These are phyloP conservation scores for Pyrenophora seminiperda DNA, from an alignment of 2,329 filamentous ascomycete genomes.

Conservation along the genomic window DNA sequence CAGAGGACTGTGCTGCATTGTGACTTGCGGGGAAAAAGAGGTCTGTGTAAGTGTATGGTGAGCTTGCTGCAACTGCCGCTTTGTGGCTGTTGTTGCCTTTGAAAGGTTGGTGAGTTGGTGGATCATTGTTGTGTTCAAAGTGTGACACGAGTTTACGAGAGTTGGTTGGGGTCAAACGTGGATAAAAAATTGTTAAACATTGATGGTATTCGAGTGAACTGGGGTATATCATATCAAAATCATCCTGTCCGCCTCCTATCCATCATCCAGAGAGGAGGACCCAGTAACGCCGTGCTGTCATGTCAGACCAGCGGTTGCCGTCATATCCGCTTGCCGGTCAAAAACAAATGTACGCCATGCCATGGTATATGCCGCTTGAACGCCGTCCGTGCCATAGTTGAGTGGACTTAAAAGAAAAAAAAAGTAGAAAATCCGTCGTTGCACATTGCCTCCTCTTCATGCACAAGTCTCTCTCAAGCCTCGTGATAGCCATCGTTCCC, in stretches of 20 bases:
- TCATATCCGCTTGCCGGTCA: slow-evolving; percentile 1
- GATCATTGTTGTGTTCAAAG: no score
- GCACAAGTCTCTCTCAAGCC: slow-evolving; percentile 33
- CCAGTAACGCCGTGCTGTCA: slow-evolving; percentile 28
- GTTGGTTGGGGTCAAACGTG: no score
- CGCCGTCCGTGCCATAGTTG: slow-evolving; percentile 16
- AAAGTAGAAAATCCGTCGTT: slow-evolving; percentile 2
- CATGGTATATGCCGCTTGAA: slow-evolving; percentile 32
- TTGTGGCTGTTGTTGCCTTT: no score
- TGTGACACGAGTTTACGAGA: no score
- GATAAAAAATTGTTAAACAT: background rate
- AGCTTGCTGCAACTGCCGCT: no score
- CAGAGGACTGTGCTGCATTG: no score
- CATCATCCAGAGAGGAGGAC: background rate
- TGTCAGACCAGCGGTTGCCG: slow-evolving; percentile 18
- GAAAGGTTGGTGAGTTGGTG: no score
- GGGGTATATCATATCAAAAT: slow-evolving; percentile 31
- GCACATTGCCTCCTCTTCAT: slow-evolving; percentile 2
- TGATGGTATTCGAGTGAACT: slow-evolving; percentile 12
- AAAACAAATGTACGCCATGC: slow-evolving; percentile 14
- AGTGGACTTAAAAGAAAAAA: slow-evolving; percentile 5
- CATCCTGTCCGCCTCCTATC: slow-evolving; percentile 4
- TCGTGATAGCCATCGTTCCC: slow-evolving; percentile 62
- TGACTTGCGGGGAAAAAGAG: no score
- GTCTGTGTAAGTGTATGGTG: no score